phyloP scores from a whole-genome alignment of 345 rosid genomes.

The Eucalyptus erythrocorys region DNA sequence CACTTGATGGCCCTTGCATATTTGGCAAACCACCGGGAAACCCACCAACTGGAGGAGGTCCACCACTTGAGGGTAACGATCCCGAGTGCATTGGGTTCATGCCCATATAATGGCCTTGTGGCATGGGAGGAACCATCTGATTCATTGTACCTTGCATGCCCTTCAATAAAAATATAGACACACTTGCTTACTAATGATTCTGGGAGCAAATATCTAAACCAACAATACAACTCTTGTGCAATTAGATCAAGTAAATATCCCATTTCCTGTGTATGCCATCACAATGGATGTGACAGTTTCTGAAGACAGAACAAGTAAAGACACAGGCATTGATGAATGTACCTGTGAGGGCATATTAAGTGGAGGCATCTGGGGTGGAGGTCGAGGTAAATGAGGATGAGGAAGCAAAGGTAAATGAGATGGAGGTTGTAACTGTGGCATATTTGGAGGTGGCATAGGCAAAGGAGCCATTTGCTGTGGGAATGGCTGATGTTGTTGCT shows the following conservation, averaged over 20 bases:
- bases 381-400: conserved; percentile 74
- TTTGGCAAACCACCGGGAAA: conserved; percentile 56
- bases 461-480: conserved; percentile 70
- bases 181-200: neutral
- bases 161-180: conserved; percentile 8
- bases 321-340: conserved; percentile 20
- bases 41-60: conserved; percentile 43
- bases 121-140: conserved; percentile 64
- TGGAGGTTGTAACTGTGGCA: conserved; percentile 84
- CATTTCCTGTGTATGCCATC: conserved; percentile 11
- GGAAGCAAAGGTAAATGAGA: conserved; percentile 68
- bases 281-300: conserved; percentile 42
- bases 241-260: neutral
- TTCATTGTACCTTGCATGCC: conserved; percentile 83
- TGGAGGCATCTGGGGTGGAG: conserved; percentile 72
- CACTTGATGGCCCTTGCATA: conserved; percentile 63
- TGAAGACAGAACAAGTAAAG: conserved; percentile 23
- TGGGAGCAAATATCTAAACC: neutral
- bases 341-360: conserved; percentile 48
- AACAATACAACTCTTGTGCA: neutral
- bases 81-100: conserved; percentile 48
- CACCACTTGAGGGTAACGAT: conserved; percentile 29
- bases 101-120: conserved; percentile 86
- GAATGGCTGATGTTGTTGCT: conserved; percentile 45
- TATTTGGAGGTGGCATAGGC: conserved; percentile 61